Conservation (phyloP, 495 filamentous ascomycete genomes). For the Penicillium silybi region DNA sequence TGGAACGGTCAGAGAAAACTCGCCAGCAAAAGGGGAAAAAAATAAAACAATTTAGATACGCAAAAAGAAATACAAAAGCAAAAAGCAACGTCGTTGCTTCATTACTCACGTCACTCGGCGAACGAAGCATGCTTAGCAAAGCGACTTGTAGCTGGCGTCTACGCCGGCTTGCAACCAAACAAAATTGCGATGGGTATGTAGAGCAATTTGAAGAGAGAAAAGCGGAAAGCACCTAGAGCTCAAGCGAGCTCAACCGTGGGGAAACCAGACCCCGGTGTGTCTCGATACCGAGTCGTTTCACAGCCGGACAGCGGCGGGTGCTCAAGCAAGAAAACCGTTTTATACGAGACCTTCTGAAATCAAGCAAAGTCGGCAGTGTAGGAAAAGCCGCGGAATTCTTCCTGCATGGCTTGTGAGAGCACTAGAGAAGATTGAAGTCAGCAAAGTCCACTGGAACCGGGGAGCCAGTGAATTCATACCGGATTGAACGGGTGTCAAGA, state of each 20-base stretch:
- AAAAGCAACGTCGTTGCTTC: constrained; percentile 15
- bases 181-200: constrained; percentile 29
- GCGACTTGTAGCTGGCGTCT: constrained; percentile 12
- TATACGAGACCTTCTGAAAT: constrained; percentile 15
- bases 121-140: constrained; percentile 17
- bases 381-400: constrained; percentile 99
- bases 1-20: constrained; percentile 14
- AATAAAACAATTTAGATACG: constrained; percentile 26
- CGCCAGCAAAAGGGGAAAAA: constrained; percentile 7
- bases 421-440: constrained; percentile 48
- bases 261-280: constrained; percentile 4
- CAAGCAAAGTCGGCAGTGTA: constrained; percentile 76
- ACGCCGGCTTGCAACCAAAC: constrained; percentile 22
- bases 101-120: constrained; percentile 25
- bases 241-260: constrained; percentile 10
- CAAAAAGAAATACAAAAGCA: constrained; percentile 9
- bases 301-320: constrained; percentile 1
- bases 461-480: constrained; percentile 55
- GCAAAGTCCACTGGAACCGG: neutral
- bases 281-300: neutral
- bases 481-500: constrained; percentile 94
- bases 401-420: constrained; percentile 97
- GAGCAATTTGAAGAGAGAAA: constrained; percentile 21
- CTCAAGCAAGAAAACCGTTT: constrained; percentile 13
- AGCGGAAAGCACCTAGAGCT: constrained; percentile 9